phyloP scores from a whole-genome alignment of 1,284 basidiomycete genomes.

The Tilletiaria anomala region DNA sequence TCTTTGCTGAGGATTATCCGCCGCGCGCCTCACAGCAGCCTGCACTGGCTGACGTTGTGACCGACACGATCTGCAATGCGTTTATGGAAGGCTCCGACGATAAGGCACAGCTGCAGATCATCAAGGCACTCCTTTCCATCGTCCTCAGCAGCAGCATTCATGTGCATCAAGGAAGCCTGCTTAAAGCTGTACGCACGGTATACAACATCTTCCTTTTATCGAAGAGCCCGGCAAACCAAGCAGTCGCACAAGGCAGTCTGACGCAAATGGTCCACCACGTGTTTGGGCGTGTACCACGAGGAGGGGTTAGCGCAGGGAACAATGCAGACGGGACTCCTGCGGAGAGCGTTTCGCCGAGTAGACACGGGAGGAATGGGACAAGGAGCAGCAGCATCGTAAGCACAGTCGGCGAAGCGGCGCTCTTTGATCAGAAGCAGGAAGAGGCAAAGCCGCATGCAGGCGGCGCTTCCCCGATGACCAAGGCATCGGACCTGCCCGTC shows the following conservation, averaged over 20 bases:
- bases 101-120: constrained; percentile 30
- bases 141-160: constrained; percentile 31
- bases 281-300: constrained; percentile 29
- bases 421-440: constrained; percentile 1
- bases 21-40: background rate
- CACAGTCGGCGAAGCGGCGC: background rate
- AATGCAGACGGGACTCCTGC: background rate
- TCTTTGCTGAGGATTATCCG: constrained; percentile 31
- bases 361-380: too few species aligned
- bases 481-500: background rate
- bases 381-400: too few species aligned
- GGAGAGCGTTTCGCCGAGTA: too few species aligned
- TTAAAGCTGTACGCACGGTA: constrained; percentile 42
- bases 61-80: constrained; percentile 36
- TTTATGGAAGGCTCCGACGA: constrained; percentile 34
- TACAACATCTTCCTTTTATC: constrained; percentile 38
- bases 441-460: too few species aligned
- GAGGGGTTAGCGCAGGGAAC: too few species aligned
- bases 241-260: constrained; percentile 35
- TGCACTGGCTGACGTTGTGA: constrained; percentile 14
- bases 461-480: background rate
- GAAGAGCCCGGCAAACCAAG: constrained; percentile 31
- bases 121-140: constrained; percentile 36
- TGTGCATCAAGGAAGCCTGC: constrained; percentile 34
- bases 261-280: constrained; percentile 37